Conservation (phyloP, 2,329 filamentous ascomycete genomes). For the Parafenestella ontariensis region DNA sequence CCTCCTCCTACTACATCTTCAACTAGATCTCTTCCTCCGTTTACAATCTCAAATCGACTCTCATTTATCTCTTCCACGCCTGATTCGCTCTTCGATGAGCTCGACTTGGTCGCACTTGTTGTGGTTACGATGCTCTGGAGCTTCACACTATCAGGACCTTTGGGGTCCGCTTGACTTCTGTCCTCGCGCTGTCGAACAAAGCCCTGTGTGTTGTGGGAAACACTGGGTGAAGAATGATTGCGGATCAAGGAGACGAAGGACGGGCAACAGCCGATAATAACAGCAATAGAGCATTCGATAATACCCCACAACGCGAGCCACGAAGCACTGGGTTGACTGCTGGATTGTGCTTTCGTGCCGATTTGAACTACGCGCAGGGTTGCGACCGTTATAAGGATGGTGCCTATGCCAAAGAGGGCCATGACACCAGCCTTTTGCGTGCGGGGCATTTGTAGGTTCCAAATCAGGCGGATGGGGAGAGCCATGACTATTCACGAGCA, state of each 20-base stretch:
- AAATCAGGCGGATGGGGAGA: conserved; percentile 18
- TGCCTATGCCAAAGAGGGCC: conserved; percentile 25
- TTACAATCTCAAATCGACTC: neutral
- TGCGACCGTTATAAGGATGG: conserved; percentile 25
- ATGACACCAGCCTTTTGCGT: conserved; percentile 32
- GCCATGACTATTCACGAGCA: conserved; percentile 4
- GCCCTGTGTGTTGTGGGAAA: conserved; percentile 3
- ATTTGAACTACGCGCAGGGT: conserved; percentile 38
- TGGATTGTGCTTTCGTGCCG: conserved; percentile 26
- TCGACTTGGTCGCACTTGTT: neutral
- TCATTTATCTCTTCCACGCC: neutral
- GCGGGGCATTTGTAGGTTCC: conserved; percentile 14
- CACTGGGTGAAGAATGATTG: neutral
- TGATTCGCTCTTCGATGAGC: neutral
- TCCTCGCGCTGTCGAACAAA: neutral
- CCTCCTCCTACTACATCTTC: neutral
- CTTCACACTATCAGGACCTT: neutral
- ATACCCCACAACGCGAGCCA: conserved; percentile 47
- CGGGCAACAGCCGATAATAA: conserved; percentile 30
- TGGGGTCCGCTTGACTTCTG: neutral
- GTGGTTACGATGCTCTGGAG: neutral
- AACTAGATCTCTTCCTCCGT: neutral
- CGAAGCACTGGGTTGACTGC: conserved; percentile 27
- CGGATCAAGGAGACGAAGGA: conserved; percentile 1
- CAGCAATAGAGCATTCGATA: conserved; percentile 42